Conservation (phyloP, 179 eudicot species). For the Beta corolliflora region DNA sequence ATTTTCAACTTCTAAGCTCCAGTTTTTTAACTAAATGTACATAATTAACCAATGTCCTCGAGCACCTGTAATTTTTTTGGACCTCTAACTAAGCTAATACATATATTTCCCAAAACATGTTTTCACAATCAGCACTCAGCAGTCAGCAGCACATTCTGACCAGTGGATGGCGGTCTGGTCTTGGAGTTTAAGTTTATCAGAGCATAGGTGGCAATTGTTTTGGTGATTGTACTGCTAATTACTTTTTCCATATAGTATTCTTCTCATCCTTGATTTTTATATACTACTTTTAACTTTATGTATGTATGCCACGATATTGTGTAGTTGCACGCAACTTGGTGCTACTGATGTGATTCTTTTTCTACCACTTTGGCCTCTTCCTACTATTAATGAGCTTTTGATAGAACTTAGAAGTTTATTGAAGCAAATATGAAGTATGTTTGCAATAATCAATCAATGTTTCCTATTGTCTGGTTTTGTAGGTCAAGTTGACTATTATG, state of each 20-base stretch:
- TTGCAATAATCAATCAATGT: background rate
- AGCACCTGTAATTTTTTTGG: no score
- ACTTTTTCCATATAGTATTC: background rate
- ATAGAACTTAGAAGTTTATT: background rate
- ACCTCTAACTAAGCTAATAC: no score
- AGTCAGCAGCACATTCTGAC: no score
- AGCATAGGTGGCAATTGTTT: background rate
- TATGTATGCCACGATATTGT: background rate
- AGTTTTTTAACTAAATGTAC: no score
- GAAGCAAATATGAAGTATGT: background rate
- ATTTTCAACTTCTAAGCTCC: background rate
- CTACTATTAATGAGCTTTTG: background rate
- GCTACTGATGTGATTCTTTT: background rate
- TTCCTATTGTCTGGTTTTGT: constrained; percentile 11
- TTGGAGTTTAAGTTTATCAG: no score
- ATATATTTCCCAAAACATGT: no score
- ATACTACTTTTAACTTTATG: background rate
- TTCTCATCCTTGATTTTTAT: background rate
- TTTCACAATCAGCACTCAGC: no score
- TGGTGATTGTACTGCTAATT: background rate
- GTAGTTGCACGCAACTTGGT: background rate
- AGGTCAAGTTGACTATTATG: constrained; percentile 86
- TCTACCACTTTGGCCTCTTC: background rate
- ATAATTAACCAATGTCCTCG: no score
- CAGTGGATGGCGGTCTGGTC: no score